Evolutionary conservation across 2,329 filamentous ascomycete species (phyloP).

Genomic region (Colletotrichum cordylinicola): DNA sequence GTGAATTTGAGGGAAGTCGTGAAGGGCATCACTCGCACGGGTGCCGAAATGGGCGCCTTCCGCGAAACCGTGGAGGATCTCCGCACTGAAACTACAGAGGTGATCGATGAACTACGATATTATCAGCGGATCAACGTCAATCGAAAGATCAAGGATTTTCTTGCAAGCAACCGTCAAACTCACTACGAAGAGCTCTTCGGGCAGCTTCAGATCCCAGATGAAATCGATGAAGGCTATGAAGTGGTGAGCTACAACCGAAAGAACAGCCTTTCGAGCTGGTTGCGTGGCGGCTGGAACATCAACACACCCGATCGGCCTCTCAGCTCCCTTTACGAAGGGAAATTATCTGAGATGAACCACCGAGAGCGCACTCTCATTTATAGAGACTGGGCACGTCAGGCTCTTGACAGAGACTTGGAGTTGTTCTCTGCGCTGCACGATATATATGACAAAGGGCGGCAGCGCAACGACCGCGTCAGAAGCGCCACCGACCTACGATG

Average conservation of each 20-base stretch:
- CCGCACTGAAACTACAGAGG: not conserved
- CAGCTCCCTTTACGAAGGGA: not conserved
- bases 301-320: not conserved
- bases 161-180: not conserved
- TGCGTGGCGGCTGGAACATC: not conserved
- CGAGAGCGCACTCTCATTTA: slow-evolving; percentile 4
- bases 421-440: not conserved
- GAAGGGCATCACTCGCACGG: slow-evolving; percentile 37
- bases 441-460: not conserved
- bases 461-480: slow-evolving; percentile 24
- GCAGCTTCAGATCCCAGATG: not conserved
- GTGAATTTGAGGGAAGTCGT: slow-evolving; percentile 54
- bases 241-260: slow-evolving; percentile 20
- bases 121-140: not conserved
- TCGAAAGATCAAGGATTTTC: not conserved
- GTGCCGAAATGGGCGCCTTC: slow-evolving; percentile 37
- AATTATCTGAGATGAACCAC: not conserved
- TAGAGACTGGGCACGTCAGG: slow-evolving; percentile 19
- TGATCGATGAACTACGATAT: not conserved
- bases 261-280: not conserved
- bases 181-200: slow-evolving; percentile 34
- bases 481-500: slow-evolving; percentile 41
- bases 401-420: not conserved
- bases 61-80: slow-evolving; percentile 30
- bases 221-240: slow-evolving; percentile 27